Evolutionary conservation across 1,139 yeast species (phyloP), one percentile per base, ranked within the genome.

Genomic region (Protomyces inundatus): DNA sequence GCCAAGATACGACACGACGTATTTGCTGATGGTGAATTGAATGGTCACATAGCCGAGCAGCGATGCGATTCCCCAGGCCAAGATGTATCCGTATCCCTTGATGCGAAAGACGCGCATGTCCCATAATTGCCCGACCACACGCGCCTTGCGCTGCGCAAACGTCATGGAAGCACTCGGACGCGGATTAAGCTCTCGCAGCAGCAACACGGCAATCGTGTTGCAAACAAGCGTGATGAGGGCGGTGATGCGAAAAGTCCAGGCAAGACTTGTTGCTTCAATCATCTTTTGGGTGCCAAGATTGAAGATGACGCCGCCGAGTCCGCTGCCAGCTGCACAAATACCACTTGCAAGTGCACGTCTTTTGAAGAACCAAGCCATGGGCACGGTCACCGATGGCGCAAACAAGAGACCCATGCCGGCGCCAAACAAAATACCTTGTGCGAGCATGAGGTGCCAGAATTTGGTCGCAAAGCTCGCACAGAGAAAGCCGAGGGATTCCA

Each of bases 351-450:
- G 74, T 0, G 85, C 81, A 67, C 88, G 77, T 67, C 76, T 80
- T 68, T 80, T 80, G 63, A 80, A 73, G 72, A 86, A 86, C 86
- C 88, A 86, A 58, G 81, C 81, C 0, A 89, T 88, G 35, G 82
- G 70, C 10, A 85, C 75, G 1, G 83, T 77, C 30, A 80, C 76
- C 0, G 84, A 82, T 0, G 91, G 90, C 9, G 84, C 80, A 67
- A 81, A 86, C 16, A 85, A 75, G 51, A 87, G 73, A 0, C 85
- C 80, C 67, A 83, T 84, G 0, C 88, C 84, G 7, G 83, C 67
- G 0, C 91, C 90, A 55, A 84, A 80, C 62, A 86, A 69, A 0
- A 86, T 75, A 6, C 95, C 95, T 73, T 87, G 91, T 12, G 88
- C 82, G 54, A 85, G 73, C 70, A 82, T 84, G n/a, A 87, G 74